phyloP scores from a whole-genome alignment of 2,329 filamentous ascomycete species.

The Alternaria panax region DNA sequence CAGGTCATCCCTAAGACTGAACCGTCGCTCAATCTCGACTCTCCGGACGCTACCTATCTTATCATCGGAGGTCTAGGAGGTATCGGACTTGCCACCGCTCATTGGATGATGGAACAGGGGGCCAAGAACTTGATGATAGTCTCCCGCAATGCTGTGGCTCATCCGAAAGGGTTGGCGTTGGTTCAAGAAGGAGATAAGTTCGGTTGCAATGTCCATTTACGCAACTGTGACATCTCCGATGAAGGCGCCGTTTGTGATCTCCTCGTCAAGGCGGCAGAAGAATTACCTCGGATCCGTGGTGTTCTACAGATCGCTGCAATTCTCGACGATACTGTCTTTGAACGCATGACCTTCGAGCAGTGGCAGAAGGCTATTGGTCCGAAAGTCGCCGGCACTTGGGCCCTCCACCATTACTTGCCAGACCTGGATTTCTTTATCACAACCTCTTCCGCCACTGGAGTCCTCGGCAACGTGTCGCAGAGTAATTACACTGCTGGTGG shows the following conservation, averaged over 20 bases:
- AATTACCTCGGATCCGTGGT: constrained; percentile 1
- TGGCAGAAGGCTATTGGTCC: not conserved
- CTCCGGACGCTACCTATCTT: constrained; percentile 27
- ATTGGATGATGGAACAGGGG: constrained; percentile 24
- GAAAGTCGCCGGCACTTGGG: constrained; percentile 29
- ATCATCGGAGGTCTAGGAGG: constrained; percentile 33
- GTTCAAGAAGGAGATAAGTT: not conserved
- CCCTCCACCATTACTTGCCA: constrained; percentile 28
- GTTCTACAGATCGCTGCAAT: not conserved
- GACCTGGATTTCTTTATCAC: constrained; percentile 41
- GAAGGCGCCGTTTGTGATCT: not conserved
- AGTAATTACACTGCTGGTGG: constrained; percentile 58
- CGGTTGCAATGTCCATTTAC: not conserved
- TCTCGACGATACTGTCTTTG: not conserved
- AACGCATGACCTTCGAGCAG: constrained; percentile 1
- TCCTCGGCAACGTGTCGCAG: constrained; percentile 49
- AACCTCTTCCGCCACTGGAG: constrained; percentile 33
- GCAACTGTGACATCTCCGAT: constrained; percentile 4
- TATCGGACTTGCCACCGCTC: constrained; percentile 25
- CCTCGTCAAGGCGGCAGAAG: not conserved
- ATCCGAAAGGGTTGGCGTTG: not conserved
- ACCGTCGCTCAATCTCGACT: not conserved
- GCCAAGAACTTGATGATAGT: constrained; percentile 25
- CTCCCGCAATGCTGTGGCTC: constrained; percentile 2
- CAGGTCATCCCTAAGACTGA: not conserved